Evolutionary conservation across 495 filamentous ascomycete species (phyloP).

Genomic region (Penicillium argentinense): DNA sequence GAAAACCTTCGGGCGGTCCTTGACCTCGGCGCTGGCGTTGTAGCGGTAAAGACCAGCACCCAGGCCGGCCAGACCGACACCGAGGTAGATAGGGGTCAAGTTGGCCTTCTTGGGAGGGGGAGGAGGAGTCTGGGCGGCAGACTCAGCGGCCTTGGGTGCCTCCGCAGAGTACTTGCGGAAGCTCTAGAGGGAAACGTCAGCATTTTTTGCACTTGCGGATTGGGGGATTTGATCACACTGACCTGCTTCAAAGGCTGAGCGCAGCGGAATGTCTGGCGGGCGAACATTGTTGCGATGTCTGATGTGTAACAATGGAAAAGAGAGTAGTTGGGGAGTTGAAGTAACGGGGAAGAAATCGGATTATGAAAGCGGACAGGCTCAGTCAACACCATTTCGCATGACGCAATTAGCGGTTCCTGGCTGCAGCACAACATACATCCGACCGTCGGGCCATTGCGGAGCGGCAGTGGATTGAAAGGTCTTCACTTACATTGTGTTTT

Average conservation of each 20-base stretch:
- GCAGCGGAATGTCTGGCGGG: slow-evolving; percentile 48
- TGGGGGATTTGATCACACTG: slow-evolving; percentile 10
- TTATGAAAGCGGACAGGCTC: slow-evolving; percentile 26
- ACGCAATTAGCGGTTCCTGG: slow-evolving; percentile 27
- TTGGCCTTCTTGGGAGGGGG: slow-evolving; percentile 39
- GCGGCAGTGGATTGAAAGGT: background rate
- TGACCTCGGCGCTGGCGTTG: slow-evolving; percentile 36
- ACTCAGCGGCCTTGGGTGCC: slow-evolving; percentile 30
- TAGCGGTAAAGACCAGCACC: slow-evolving; percentile 47
- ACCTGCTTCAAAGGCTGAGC: slow-evolving; percentile 52
- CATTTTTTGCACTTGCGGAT: background rate
- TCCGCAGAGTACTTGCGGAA: slow-evolving; percentile 54
- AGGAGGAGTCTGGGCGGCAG: slow-evolving; percentile 2
- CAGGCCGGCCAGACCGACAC: slow-evolving; percentile 42
- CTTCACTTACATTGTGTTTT: background rate
- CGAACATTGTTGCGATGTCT: slow-evolving; percentile 43
- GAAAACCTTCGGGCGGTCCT: slow-evolving; percentile 56
- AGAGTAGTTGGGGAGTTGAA: slow-evolving; percentile 7
- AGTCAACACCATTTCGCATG: slow-evolving; percentile 22
- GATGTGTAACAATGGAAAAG: slow-evolving; percentile 10
- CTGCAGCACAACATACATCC: background rate
- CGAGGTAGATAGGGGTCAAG: slow-evolving; percentile 40
- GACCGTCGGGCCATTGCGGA: background rate
- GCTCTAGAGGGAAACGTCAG: slow-evolving; percentile 29
- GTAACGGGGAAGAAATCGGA: slow-evolving; percentile 28